Evolutionary conservation across 2,329 filamentous ascomycete genomes (phyloP).

Genomic region (Herpotrichia juniperi): DNA sequence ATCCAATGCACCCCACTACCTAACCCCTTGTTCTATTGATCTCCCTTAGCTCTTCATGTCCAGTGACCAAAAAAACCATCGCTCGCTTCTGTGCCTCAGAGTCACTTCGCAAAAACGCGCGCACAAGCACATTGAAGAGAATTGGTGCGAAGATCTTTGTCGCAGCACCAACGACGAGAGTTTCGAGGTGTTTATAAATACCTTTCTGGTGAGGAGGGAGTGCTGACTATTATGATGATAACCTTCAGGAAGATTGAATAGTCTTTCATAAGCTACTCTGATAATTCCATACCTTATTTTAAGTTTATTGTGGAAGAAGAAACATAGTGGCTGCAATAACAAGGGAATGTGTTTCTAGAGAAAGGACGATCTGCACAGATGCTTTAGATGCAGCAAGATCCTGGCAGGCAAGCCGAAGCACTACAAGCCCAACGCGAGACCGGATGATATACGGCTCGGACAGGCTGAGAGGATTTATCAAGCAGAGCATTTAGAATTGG

Average conservation of each 20-base stretch:
- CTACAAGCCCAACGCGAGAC: not conserved
- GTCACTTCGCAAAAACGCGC: no score
- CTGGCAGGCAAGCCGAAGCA: not conserved
- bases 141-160: conserved; percentile 1
- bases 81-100: no score
- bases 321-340: no score
- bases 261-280: conserved; percentile 11
- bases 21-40: no score
- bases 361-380: no score
- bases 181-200: conserved; percentile 8
- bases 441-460: not conserved
- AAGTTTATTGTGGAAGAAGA: no score
- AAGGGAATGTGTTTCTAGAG: no score
- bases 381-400: no score
- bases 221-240: conserved; percentile 7
- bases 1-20: no score
- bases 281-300: no score
- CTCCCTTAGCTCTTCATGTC: no score
- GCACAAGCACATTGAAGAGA: not conserved
- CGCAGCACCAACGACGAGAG: not conserved
- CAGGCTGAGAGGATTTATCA: not conserved
- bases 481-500: not conserved
- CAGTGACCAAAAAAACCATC: no score
- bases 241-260: conserved; percentile 6
- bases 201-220: conserved; percentile 7